Percentiles rank a stretch among this genome's conserved stretches.
These are phyloP conservation scores for Picea abies DNA, from an alignment of 83 land plant genomes.

Conservation along the genomic window DNA sequence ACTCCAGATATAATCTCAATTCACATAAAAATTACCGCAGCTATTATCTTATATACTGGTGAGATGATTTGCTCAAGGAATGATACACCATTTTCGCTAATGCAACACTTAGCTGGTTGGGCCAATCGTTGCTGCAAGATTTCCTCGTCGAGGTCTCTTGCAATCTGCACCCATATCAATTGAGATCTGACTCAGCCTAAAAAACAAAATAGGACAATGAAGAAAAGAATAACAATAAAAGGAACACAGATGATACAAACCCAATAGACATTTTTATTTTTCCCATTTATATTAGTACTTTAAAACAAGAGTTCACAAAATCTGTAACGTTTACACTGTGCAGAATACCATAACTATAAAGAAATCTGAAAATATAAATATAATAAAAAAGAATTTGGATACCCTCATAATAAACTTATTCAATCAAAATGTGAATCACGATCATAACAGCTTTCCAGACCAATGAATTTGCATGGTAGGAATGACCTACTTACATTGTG, in stretches of 20 bases:
- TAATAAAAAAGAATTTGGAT: background rate
- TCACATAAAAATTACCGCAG: conserved; percentile 32
- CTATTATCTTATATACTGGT: conserved; percentile 73
- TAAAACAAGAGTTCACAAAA: too few species aligned
- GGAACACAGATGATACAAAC: too few species aligned
- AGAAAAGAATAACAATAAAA: background rate
- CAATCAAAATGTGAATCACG: background rate
- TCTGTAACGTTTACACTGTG: too few species aligned
- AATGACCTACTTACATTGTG: conserved; percentile 67
- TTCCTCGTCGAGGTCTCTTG: conserved; percentile 78
- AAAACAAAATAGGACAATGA: background rate
- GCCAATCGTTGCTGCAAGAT: conserved; percentile 64
- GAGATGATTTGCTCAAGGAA: conserved; percentile 70
- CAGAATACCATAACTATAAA: too few species aligned
- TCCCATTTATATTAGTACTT: too few species aligned
- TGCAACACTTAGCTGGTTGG: conserved; percentile 55
- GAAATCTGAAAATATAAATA: background rate
- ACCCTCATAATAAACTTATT: background rate
- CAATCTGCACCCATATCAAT: conserved; percentile 60
- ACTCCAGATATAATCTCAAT: background rate
- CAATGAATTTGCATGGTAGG: background rate
- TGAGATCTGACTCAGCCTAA: background rate
- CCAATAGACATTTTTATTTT: too few species aligned
- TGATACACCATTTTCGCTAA: conserved; percentile 45
- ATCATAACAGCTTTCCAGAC: background rate